Base-by-base conservation (phyloP, 2,329 filamentous ascomycete genomes). In the Zopfia rhizophila region DNA sequence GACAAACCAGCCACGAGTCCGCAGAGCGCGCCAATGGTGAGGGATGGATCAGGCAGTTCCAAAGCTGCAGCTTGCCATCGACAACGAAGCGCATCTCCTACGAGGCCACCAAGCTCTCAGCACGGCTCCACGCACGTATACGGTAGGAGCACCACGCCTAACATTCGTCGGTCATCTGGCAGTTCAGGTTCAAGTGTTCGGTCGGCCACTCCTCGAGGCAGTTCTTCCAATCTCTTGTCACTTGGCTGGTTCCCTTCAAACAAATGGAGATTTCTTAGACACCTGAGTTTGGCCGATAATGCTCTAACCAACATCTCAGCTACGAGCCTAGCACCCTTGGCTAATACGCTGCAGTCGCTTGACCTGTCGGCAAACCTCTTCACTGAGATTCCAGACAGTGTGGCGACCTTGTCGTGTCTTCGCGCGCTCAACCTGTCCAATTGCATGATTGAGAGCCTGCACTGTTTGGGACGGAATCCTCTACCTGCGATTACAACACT, bases 391-490 rank as follows among this genome's bases (percentile, higher is more conserved):
- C 94, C 94, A 1, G 94, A 97, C 69, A 94, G 90, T 61, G 77
- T 99, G 45, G 88, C 92, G 10, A 89, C 85, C 7, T 78, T 99
- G 46, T 91, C 91, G 14, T 88, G 91, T 19, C 82, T 99, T n/a
- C 86, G 92, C 55, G 92, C 94, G 17, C 77, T 99, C 41, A 97
- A 99, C 63, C 80, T 99, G 18, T 96, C 93, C 3, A 89, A 96
- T 63, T 97, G 93, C 79, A 97, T 97, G 92, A 97, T 99, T 53
- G 90, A 93, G 60, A 94, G 91, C 12, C 79, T 99, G 44, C 89
- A 95, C 62, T 96, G 93, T 2, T 78, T 99, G 29, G 86, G 86
- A 2, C 86, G 89, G 53, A 94, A 88, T 62, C 91, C 94, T 10
- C 80, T 99, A 4, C 93, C 94, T 19, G 93, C 94, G 14, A 96